Evolutionary conservation across 2,329 filamentous ascomycete genomes (phyloP).

Genomic region (Aspergillus luchuensis): DNA sequence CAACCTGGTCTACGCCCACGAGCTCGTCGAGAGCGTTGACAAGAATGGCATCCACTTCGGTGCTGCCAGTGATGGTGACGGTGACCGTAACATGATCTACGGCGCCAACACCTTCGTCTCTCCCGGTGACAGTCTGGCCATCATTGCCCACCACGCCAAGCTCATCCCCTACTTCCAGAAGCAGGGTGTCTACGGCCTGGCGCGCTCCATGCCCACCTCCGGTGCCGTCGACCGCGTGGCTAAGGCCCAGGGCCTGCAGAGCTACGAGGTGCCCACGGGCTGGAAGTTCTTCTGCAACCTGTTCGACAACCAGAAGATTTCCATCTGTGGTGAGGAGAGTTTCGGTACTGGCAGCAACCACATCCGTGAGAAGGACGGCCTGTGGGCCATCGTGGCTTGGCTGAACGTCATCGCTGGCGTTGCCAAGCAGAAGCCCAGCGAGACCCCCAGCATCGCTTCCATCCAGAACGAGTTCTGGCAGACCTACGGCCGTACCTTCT

Average conservation of each 20-base stretch:
- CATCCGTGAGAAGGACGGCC: slow-evolving; percentile 97
- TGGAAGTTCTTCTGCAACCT: slow-evolving; percentile 99
- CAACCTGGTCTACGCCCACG: slow-evolving; percentile 95
- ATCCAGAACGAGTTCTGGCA: slow-evolving; percentile 98
- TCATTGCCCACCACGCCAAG: slow-evolving; percentile 95
- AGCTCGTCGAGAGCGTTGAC: slow-evolving; percentile 90
- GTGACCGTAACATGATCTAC: slow-evolving; percentile 99
- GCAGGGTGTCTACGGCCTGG: slow-evolving; percentile 92
- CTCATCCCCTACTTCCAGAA: slow-evolving; percentile 98
- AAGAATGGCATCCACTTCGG: slow-evolving; percentile 91
- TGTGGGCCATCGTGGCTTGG: slow-evolving; percentile 98
- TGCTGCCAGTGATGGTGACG: slow-evolving; percentile 93
- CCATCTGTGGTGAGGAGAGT: slow-evolving; percentile 97
- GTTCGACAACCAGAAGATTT: slow-evolving; percentile 92
- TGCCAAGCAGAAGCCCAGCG: slow-evolving; percentile 74
- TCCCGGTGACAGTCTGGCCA: slow-evolving; percentile 93
- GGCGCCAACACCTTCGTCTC: slow-evolving; percentile 95
- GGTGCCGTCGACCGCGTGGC: slow-evolving; percentile 94
- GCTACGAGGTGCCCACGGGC: slow-evolving; percentile 96
- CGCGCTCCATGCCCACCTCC: slow-evolving; percentile 96
- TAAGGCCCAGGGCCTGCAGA: slow-evolving; percentile 85
- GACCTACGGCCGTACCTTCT: slow-evolving; percentile 95
- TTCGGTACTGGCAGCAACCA: slow-evolving; percentile 99
- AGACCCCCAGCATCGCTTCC: slow-evolving; percentile 87
- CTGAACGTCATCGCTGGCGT: slow-evolving; percentile 97